Conservation (phyloP, 2,329 filamentous ascomycete genomes). For the Alternaria metachromatica region DNA sequence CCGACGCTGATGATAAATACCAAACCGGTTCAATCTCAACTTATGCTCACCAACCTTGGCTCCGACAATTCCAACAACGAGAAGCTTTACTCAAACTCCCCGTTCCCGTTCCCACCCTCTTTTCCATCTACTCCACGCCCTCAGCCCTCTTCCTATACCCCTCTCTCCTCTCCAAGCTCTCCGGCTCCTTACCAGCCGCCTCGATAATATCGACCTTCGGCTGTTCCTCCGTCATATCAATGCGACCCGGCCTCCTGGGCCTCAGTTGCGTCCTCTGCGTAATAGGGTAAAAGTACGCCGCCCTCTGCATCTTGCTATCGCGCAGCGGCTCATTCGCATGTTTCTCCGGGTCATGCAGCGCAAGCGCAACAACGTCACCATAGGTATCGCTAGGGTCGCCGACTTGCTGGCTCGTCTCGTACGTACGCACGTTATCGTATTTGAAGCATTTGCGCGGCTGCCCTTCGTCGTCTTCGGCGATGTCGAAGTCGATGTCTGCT, state of each 20-base stretch:
- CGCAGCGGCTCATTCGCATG: constrained; percentile 46
- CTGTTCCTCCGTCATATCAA: constrained; percentile 51
- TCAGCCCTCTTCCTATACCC: constrained; percentile 56
- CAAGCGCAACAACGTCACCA: constrained; percentile 63
- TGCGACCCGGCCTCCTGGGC: constrained; percentile 51
- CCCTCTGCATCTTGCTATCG: constrained; percentile 53
- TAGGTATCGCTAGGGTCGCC: constrained; percentile 60
- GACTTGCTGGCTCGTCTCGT: constrained; percentile 63
- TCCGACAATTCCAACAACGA: too few species aligned
- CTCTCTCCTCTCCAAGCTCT: constrained; percentile 56
- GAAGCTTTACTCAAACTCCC: too few species aligned
- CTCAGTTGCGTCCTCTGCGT: constrained; percentile 62
- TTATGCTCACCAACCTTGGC: not conserved
- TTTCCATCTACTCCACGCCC: constrained; percentile 29
- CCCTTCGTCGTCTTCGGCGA: constrained; percentile 50
- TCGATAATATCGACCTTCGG: constrained; percentile 62
- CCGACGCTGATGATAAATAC: constrained; percentile 58
- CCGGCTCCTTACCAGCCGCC: constrained; percentile 59
- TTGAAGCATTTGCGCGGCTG: constrained; percentile 60
- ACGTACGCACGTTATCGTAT: constrained; percentile 65
- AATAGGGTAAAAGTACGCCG: constrained; percentile 69
- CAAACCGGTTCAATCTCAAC: not conserved
- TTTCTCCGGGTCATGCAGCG: constrained; percentile 62
- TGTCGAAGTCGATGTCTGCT: constrained; percentile 41
- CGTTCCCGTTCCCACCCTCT: too few species aligned